Conservation (phyloP, 192 early-diverging fungal genomes). For the Entomortierella chlamydospora region DNA sequence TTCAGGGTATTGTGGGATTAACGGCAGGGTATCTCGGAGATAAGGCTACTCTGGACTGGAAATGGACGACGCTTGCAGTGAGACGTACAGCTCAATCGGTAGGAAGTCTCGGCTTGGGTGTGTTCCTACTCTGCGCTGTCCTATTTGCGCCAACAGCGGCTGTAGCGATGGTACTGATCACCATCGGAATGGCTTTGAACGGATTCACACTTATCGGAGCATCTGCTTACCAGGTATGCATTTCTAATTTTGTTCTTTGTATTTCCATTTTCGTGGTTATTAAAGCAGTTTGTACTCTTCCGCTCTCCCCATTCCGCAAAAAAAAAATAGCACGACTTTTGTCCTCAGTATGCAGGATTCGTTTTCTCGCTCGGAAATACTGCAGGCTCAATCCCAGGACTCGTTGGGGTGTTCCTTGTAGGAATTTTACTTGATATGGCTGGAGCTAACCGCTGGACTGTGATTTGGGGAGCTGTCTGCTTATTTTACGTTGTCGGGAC, state of each 20-base stretch:
- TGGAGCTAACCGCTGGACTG: constrained; percentile 24
- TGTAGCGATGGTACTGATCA: constrained; percentile 33
- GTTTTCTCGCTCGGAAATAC: constrained; percentile 56
- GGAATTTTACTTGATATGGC: constrained; percentile 27
- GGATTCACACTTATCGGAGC: constrained; percentile 49
- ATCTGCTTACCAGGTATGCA: constrained; percentile 45
- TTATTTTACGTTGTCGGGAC: constrained; percentile 37
- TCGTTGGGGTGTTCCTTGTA: constrained; percentile 43
- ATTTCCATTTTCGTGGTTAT: too few relatives aligned
- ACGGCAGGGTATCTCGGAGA: constrained; percentile 47
- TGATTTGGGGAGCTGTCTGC: constrained; percentile 42
- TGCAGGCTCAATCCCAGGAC: constrained; percentile 44
- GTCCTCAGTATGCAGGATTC: constrained; percentile 52
- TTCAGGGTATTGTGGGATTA: constrained; percentile 39
- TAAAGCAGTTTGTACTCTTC: too few relatives aligned
- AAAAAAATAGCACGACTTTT: constrained; percentile 45
- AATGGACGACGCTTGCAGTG: constrained; percentile 25
- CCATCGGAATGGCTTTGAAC: constrained; percentile 47
- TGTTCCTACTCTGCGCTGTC: constrained; percentile 38
- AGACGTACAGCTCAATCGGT: constrained; percentile 31
- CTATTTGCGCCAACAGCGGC: constrained; percentile 26
- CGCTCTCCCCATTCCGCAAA: too few relatives aligned
- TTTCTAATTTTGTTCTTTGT: background rate
- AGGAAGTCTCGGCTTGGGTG: constrained; percentile 42
- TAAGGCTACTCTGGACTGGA: constrained; percentile 32